Conservation (phyloP, 225 moss, liverwort and hornwort species). For the Sphagnum tenellum region DNA sequence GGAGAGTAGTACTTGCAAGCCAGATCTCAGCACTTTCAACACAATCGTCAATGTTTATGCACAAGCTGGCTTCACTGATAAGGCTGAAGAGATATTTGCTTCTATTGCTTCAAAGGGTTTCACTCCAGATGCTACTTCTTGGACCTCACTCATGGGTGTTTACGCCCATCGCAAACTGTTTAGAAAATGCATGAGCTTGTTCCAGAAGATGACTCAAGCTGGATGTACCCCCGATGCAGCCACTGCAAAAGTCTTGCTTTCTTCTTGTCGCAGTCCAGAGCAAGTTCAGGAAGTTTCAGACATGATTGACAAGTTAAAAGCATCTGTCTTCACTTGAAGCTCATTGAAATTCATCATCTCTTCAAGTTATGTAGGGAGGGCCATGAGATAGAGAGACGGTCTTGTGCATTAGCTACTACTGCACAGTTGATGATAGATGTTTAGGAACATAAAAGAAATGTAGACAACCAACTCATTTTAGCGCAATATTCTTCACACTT, state of each 20-base stretch:
- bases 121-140: slow-evolving; percentile 55
- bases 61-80: slow-evolving; percentile 71
- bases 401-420: too few relatives aligned
- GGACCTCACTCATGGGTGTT: slow-evolving; percentile 96
- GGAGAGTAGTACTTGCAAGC: slow-evolving; percentile 49
- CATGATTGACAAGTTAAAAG: slow-evolving; percentile 22
- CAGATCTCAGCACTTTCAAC: slow-evolving; percentile 76
- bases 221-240: slow-evolving; percentile 64
- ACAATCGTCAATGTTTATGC: slow-evolving; percentile 64
- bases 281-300: slow-evolving; percentile 48
- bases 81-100: slow-evolving; percentile 52
- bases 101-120: slow-evolving; percentile 37
- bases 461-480: too few relatives aligned
- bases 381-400: too few relatives aligned
- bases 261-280: slow-evolving; percentile 67
- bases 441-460: too few relatives aligned
- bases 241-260: slow-evolving; percentile 66
- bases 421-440: too few relatives aligned
- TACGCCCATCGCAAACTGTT: slow-evolving; percentile 77
- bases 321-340: too few relatives aligned
- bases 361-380: too few relatives aligned
- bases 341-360: too few relatives aligned
- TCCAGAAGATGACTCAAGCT: slow-evolving; percentile 55
- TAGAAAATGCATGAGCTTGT: slow-evolving; percentile 58
- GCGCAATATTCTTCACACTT: too few relatives aligned